These are phyloP conservation scores for Phytophthora colocasiae DNA, from an alignment of 352 stramenopile species.

Conservation along the genomic window DNA sequence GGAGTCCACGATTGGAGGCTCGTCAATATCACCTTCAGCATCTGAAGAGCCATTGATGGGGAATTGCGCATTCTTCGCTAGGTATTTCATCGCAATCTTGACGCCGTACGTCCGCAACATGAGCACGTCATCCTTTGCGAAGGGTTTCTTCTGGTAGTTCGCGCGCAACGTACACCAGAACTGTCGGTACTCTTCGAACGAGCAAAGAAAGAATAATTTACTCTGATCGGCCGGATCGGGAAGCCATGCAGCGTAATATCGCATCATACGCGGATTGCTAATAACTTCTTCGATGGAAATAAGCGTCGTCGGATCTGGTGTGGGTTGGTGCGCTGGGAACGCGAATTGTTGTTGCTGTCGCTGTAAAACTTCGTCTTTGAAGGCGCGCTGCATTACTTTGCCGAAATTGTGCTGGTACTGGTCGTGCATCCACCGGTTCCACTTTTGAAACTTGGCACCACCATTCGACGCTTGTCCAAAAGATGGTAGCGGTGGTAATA, in stretches of 20 bases:
- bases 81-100: conserved; percentile 89
- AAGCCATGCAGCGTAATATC: conserved; percentile 78
- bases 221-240: conserved; percentile 60
- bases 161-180: conserved; percentile 74
- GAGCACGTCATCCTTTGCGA: conserved; percentile 86
- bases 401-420: conserved; percentile 79
- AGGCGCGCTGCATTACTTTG: conserved; percentile 69
- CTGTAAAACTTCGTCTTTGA: conserved; percentile 65
- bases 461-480: conserved; percentile 46
- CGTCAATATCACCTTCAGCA: conserved; percentile 31
- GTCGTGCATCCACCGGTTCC: conserved; percentile 81
- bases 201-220: conserved; percentile 86
- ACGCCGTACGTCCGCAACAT: conserved; percentile 87
- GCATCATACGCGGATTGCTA: conserved; percentile 83
- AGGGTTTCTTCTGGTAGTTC: conserved; percentile 70
- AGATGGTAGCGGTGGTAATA: conserved; percentile 34
- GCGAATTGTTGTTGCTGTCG: conserved; percentile 39
- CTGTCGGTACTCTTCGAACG: conserved; percentile 78
- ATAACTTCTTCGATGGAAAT: conserved; percentile 84
- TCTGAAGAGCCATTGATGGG: conserved; percentile 57
- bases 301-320: conserved; percentile 51
- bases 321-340: conserved; percentile 39
- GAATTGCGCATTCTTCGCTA: conserved; percentile 81
- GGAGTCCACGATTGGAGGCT: conserved; percentile 56
- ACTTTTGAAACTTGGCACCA: conserved; percentile 84